These are phyloP conservation scores for Tetracentron sinense DNA, from an alignment of 164 flowering plant genomes.

Conservation along the genomic window DNA sequence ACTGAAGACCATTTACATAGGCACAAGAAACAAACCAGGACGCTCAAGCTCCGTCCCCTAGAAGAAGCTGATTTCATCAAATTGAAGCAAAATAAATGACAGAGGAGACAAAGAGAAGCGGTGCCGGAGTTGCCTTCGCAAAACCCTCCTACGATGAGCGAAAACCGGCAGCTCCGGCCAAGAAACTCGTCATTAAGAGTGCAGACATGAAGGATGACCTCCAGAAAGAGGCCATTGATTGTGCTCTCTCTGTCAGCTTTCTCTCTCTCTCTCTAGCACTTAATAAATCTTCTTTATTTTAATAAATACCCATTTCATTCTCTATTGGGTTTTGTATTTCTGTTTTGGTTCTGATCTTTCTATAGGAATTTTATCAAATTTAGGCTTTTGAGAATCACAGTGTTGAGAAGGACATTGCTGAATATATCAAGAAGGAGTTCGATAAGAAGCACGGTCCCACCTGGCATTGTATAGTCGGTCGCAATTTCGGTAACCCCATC, in stretches of 20 bases:
- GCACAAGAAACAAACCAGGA: no score
- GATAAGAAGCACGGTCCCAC: slow-evolving; percentile 93
- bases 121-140: slow-evolving; percentile 3
- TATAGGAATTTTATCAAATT: slow-evolving; percentile 2
- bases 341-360: slow-evolving; percentile 1
- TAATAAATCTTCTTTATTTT: background rate
- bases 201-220: slow-evolving; percentile 88
- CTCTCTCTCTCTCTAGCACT: slow-evolving; percentile 7
- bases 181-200: slow-evolving; percentile 70
- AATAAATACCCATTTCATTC: background rate
- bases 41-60: no score
- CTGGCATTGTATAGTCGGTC: slow-evolving; percentile 99
- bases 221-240: slow-evolving; percentile 86
- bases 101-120: slow-evolving; percentile 18
- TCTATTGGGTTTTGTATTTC: background rate
- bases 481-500: slow-evolving; percentile 73
- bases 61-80: no score
- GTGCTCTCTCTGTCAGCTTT: slow-evolving; percentile 55
- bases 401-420: slow-evolving; percentile 96
- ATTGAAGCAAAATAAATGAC: slow-evolving; percentile 10
- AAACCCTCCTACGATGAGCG: slow-evolving; percentile 34
- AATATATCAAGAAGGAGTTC: slow-evolving; percentile 90
- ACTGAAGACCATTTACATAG: no score
- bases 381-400: slow-evolving; percentile 84
- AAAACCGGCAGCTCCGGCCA: slow-evolving; percentile 29